Base-by-base conservation (phyloP, 2,329 filamentous ascomycete genomes). In the Saccharata proteae region DNA sequence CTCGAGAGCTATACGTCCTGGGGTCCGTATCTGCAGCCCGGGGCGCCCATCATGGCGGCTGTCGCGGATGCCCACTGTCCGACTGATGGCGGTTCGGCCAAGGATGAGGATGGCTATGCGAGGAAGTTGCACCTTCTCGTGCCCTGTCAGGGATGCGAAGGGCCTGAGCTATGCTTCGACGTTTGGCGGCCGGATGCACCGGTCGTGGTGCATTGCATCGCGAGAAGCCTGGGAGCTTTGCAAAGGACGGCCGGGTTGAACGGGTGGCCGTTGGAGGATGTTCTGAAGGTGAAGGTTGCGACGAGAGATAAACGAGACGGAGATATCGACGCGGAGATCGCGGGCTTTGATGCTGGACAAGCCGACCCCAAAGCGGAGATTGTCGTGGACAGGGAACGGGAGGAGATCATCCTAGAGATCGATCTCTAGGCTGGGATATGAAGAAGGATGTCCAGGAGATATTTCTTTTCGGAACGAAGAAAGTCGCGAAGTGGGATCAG, bases 231-330 rank as follows among this genome's bases (percentile, higher is more conserved):
- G 26, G 32, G 26, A 2, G 26, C 20, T 11, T 7, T 35, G 11
- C 32, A 35, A 17, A 35, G 26, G 27, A 35, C 32, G 17, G 32
- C 32, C 9, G 18, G 32, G 17, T n/a, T 35, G 12, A 35, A 35
- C 18, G 32, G 32, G 13, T 13, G 29, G 14, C 17, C 15, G 13
- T 12, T 35, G 22, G 32, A 24, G 12, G 32, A 35, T 13, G 22
- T 16, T 14, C 14, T 35, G 17, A 8, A 15, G 6, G 26, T 35
- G 12, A 19, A 14, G 17, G 20, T n/a, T n/a, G n/a, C n/a, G n/a
- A n/a, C n/a, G n/a, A n/a, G n/a, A n/a, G n/a, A n/a, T n/a, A n/a
- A n/a, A n/a, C n/a, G n/a, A n/a, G n/a, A n/a, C n/a, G n/a, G n/a
- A n/a, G n/a, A n/a, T n/a, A n/a, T 35, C 6, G 26, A 16, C 13